phyloP scores from a whole-genome alignment of 345 rosid genomes.

The Diplotaxis tenuifolia region DNA sequence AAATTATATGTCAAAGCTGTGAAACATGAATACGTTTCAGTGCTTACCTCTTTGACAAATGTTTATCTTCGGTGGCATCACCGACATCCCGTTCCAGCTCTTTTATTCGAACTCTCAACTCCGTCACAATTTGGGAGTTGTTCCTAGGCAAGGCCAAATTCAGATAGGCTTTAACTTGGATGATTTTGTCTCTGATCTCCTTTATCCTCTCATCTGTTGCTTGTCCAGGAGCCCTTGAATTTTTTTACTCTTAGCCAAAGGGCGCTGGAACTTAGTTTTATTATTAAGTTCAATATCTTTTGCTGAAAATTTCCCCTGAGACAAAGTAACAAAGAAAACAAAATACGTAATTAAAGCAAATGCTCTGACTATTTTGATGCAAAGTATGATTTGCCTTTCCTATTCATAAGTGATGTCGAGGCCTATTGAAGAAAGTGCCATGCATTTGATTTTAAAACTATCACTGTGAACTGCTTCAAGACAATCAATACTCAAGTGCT shows the following conservation, averaged over 20 bases:
- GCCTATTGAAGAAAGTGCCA: background rate
- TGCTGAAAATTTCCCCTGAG: constrained; percentile 40
- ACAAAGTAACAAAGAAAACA: background rate
- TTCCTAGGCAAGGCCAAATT: constrained; percentile 59
- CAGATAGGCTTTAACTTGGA: constrained; percentile 77
- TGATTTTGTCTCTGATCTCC: constrained; percentile 73
- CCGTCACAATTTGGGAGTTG: constrained; percentile 69
- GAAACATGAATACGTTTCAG: too few species aligned
- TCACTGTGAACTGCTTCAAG: constrained; percentile 10
- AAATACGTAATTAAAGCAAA: constrained; percentile 3
- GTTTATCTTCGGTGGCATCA: constrained; percentile 59
- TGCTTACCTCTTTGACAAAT: constrained; percentile 44
- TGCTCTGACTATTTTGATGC: constrained; percentile 6
- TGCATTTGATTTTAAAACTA: background rate
- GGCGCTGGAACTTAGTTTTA: constrained; percentile 25
- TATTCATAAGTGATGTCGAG: background rate
- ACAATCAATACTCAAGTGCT: constrained; percentile 15
- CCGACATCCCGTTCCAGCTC: constrained; percentile 68
- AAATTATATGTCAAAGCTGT: too few species aligned
- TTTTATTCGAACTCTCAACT: constrained; percentile 69
- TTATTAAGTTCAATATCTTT: constrained; percentile 37
- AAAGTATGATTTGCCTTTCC: background rate
- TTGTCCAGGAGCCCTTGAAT: constrained; percentile 14
- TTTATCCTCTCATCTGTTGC: constrained; percentile 58
- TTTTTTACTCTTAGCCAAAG: constrained; percentile 47